phyloP scores from a whole-genome alignment of 495 filamentous ascomycete genomes.

The Tuber brumale region DNA sequence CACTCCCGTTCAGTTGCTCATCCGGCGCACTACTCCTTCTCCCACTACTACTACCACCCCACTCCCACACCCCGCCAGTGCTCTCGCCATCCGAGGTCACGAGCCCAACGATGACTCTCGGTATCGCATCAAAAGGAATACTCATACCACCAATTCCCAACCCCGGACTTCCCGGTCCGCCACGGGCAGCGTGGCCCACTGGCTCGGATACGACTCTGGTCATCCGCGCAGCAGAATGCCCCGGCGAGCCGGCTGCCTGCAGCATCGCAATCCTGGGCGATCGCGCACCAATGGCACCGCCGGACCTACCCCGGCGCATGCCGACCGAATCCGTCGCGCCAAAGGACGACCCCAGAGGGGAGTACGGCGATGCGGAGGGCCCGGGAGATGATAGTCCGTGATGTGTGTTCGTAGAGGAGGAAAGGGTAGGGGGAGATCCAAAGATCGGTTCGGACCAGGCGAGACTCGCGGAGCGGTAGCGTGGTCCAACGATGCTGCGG shows the following conservation, averaged over 20 bases:
- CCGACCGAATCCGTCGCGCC: slow-evolving; percentile 7
- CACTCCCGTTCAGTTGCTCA: background rate
- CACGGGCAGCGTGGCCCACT: background rate
- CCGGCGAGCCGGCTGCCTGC: slow-evolving; percentile 2
- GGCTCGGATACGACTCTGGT: slow-evolving; percentile 21
- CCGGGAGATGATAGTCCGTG: slow-evolving; percentile 21
- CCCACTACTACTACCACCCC: background rate
- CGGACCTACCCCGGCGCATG: slow-evolving; percentile 4
- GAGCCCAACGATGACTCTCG: slow-evolving; percentile 25
- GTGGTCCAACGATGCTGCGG: slow-evolving; percentile 23
- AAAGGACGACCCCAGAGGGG: slow-evolving; percentile 3
- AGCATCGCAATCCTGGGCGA: background rate
- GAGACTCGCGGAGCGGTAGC: slow-evolving; percentile 28
- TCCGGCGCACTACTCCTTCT: background rate
- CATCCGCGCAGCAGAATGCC: background rate
- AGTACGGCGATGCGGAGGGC: slow-evolving; percentile 16
- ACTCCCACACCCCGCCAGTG: background rate
- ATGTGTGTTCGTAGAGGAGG: background rate
- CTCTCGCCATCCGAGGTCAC: slow-evolving; percentile 16
- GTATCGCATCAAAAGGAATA: slow-evolving; percentile 26
- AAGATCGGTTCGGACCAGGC: slow-evolving; percentile 37
- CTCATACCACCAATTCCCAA: slow-evolving; percentile 18
- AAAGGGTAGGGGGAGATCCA: slow-evolving; percentile 14
- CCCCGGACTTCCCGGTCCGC: slow-evolving; percentile 10
- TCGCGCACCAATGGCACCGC: background rate